These are phyloP conservation scores for Sporothrix dimorphospora DNA, from an alignment of 2,329 filamentous ascomycete species.

Conservation along the genomic window DNA sequence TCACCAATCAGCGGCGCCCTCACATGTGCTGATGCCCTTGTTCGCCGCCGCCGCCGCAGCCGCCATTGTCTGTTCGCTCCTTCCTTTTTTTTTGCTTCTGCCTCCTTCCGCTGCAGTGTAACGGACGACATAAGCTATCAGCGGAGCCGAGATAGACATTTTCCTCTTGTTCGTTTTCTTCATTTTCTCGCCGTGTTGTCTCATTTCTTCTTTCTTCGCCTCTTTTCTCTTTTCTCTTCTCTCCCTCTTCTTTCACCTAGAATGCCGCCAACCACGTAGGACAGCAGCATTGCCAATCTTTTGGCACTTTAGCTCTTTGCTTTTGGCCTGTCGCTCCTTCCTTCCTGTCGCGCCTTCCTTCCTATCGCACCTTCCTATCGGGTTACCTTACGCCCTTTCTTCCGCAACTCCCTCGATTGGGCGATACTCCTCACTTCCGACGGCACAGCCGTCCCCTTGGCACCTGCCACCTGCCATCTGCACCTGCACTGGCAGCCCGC, in stretches of 20 bases:
- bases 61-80: background rate
- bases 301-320: background rate
- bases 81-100: background rate
- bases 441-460: conserved; percentile 12
- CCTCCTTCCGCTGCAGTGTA: background rate
- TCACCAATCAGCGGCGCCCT: background rate
- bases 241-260: background rate
- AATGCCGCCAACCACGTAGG: background rate
- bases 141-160: conserved; percentile 11
- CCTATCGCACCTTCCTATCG: background rate
- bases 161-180: background rate
- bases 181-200: background rate
- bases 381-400: background rate
- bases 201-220: background rate
- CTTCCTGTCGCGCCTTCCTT: background rate
- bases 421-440: background rate
- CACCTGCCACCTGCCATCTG: background rate
- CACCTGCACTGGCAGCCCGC: background rate
- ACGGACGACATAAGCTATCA: conserved; percentile 19
- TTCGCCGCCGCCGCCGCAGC: background rate
- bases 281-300: conserved; percentile 7
- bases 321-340: background rate
- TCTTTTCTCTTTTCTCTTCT: background rate
- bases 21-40: background rate
- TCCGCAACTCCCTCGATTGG: conserved; percentile 2